Evolutionary conservation across 345 rosid species (phyloP), one percentile per base, ranked within the genome.

Genomic region (Aquilaria malaccensis): DNA sequence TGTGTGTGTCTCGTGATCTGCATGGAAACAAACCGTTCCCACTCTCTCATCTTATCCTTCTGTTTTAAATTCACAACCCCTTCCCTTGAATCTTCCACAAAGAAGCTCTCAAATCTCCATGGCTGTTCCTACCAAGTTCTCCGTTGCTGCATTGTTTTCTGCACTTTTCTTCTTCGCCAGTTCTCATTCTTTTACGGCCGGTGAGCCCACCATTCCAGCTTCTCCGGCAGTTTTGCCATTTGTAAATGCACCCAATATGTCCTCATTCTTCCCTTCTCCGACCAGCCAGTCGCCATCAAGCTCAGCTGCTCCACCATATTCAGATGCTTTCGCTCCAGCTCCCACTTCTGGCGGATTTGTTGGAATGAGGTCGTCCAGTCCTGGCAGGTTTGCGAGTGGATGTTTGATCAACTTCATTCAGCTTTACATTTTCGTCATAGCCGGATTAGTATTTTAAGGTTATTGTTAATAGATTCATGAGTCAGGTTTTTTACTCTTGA

Each of bases 211-310:
- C 11, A 72, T 79, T 62, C 59, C 75, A 51, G 83, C 91, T 67
- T 81, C 88, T 66, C 88, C 95, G 0, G 76, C 82, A 58, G 81
- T 77, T 65, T 64, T 76, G 45, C 88, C 95, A 5, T 70, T 79
- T 31, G 70, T 60, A 9, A 78, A 55, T 72, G 72, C 85, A 56
- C 83, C 86, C 1, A 72, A 78, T 56, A 81, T 77, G 83, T 84
- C 88, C n/a, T 74, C 88, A 0, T 87, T 87, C 57, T 87, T 87
- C 72, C 91, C 95, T 64, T 58, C 91, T 52, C 78, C 84, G 11
- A 57, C 69, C 29, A 65, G 48, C n/a, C 50, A 69, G 43, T 63
- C 70, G 77, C 70, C 75, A 13, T 6, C 30, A 3, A 50, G 50
- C 41, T 53, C 79, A 9, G 77, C 84, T 2, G 65, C 64, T 32